phyloP scores from a whole-genome alignment of 768 basidiomycete species.

The Termitomyces sp. region DNA sequence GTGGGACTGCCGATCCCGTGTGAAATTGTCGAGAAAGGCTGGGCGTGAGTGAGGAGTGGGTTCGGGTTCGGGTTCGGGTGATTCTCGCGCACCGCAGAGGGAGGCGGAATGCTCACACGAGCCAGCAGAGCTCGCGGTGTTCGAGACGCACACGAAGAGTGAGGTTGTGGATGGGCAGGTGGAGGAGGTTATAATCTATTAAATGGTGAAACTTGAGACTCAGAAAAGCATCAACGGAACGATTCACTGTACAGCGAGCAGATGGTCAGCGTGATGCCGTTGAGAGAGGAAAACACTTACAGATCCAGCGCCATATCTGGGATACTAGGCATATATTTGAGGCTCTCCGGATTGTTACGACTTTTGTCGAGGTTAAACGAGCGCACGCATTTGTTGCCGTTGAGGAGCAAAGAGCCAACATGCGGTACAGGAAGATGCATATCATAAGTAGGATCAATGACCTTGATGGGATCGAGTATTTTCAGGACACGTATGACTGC shows the following conservation, averaged over 20 bases:
- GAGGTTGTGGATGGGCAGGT: constrained; percentile 21
- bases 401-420: no score
- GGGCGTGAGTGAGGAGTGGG: constrained; percentile 30
- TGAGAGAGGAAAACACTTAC: neutral
- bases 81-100: neutral
- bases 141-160: constrained; percentile 30
- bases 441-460: no score
- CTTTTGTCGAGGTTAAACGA: no score
- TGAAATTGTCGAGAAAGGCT: constrained; percentile 27
- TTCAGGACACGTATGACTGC: constrained; percentile 29
- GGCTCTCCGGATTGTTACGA: neutral
- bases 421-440: no score
- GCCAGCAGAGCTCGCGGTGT: constrained; percentile 43
- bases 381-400: no score
- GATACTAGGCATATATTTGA: neutral
- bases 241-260: neutral
- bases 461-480: constrained; percentile 15
- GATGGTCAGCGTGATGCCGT: neutral
- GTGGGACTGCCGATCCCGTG: constrained; percentile 30
- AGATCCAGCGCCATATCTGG: neutral
- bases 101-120: constrained; percentile 24
- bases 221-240: neutral
- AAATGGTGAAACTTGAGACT: neutral
- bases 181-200: constrained; percentile 25
- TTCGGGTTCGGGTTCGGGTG: constrained; percentile 34